Evolutionary conservation across 2,329 filamentous ascomycete genomes (phyloP).

Genomic region (Peltaster fructicola): DNA sequence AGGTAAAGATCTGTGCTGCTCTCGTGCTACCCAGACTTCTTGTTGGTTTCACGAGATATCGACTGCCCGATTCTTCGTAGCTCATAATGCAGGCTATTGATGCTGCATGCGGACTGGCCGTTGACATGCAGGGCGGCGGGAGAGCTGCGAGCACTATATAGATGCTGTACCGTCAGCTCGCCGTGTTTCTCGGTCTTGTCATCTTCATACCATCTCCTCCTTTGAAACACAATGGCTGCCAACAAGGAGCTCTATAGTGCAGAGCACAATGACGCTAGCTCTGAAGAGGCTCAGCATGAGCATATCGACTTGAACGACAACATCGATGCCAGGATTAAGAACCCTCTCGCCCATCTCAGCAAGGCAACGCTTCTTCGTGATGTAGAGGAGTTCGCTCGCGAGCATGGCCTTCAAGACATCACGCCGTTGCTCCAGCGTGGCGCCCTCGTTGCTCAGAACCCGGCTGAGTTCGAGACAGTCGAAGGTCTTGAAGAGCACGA

Average conservation of each 20-base stretch:
- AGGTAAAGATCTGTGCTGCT: too few relatives aligned
- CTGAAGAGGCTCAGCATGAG: constrained; percentile 1
- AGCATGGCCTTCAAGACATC: constrained; percentile 24
- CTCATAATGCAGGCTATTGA: too few relatives aligned
- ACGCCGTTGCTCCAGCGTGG: constrained; percentile 28
- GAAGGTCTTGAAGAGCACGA: constrained; percentile 27
- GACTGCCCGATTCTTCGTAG: too few relatives aligned
- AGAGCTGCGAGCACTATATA: too few relatives aligned
- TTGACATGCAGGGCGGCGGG: too few relatives aligned
- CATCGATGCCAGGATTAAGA: constrained; percentile 24
- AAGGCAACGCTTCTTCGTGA: constrained; percentile 34
- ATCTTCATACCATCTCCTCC: too few relatives aligned
- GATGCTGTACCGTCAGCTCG: too few relatives aligned
- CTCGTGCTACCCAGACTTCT: too few relatives aligned
- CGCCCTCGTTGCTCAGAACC: constrained; percentile 32
- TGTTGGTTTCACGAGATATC: too few relatives aligned
- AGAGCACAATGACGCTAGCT: neutral
- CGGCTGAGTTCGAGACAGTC: constrained; percentile 27
- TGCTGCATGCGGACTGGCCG: too few relatives aligned
- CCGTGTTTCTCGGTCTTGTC: too few relatives aligned
- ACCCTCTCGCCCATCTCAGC: constrained; percentile 37
- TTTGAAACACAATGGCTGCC: constrained; percentile 1
- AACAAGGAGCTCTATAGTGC: constrained; percentile 3
- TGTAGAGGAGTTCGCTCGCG: constrained; percentile 37
- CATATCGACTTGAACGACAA: constrained; percentile 11